Evolutionary conservation across 768 basidiomycete species (phyloP).

Genomic region (Suillus plorans): DNA sequence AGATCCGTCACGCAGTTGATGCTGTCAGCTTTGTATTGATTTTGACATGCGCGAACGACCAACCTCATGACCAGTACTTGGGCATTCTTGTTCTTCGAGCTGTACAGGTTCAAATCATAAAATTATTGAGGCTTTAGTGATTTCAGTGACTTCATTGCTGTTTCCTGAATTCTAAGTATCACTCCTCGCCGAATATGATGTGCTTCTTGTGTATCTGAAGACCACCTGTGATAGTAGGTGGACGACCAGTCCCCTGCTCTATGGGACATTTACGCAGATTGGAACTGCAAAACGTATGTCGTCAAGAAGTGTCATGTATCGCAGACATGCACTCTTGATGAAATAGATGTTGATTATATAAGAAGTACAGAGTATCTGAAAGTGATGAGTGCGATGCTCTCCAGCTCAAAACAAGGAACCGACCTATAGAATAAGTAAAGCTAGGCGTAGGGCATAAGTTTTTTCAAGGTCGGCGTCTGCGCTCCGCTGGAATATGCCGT

Average conservation of each 20-base stretch:
- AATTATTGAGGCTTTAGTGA: background rate
- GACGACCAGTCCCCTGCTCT: background rate
- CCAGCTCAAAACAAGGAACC: conserved; percentile 7
- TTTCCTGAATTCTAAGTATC: background rate
- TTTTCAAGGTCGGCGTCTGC: conserved; percentile 69
- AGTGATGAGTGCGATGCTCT: background rate
- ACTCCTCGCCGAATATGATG: background rate
- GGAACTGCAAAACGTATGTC: background rate
- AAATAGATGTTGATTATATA: background rate
- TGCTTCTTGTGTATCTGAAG: background rate
- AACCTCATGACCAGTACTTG: background rate
- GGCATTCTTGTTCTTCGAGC: background rate
- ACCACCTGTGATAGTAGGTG: background rate
- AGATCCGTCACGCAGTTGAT: background rate
- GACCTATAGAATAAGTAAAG: conserved; percentile 15
- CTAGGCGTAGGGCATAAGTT: conserved; percentile 69
- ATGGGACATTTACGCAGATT: background rate
- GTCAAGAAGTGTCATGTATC: background rate
- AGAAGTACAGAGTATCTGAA: background rate
- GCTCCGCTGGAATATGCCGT: conserved; percentile 65
- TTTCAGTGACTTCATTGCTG: background rate
- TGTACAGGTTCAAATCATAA: background rate
- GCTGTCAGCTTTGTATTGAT: background rate
- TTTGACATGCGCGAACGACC: background rate
- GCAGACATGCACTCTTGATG: background rate